Base-by-base conservation (phyloP, 352 stramenopile genomes). In the Phytopythium helicoides region DNA sequence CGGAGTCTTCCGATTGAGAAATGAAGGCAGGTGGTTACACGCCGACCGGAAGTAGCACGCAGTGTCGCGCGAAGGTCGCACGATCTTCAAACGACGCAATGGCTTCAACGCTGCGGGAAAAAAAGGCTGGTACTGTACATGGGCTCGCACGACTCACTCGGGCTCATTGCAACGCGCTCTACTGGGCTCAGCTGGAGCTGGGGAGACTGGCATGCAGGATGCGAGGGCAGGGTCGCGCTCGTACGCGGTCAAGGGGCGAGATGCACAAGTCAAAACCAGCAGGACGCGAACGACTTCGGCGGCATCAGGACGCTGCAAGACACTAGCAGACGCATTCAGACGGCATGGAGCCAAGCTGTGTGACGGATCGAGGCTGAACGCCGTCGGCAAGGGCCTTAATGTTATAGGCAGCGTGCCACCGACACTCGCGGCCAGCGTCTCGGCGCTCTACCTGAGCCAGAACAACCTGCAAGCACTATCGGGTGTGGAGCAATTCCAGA, bases 391-490 rank as follows among this genome's bases (percentile, higher is more conserved):
- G 48, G 62, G 66, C 1, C 61, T 92, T 15, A 60, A 72, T 28
- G 28, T 47, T 31, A 71, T 92, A 25, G 81, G 81, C 1, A 60
- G 50, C 15, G 58, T 89, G 23, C 80, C 76, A 3, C 62, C 75
- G 9, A 69, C 63, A 0, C 54, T 89, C 4, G 67, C 64, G 8
- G 55, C 61, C 14, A 65, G 69, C 23, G 68, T 89, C 25, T 81
- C 68, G 11, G 70, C 78, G 34, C 49, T 91, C 37, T 94, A 92
- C 53, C 58, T 94, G 55, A 94, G 84, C 51, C 84, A 92, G 49
- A 94, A 94, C 61, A 75, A 86, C 45, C 58, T 94, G 15, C 11
- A 41, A 3, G 56, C 39, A 0, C 56, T 92, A 6, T 54, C 74
- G 2, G 80, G 81, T 0, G 52, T 89, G 2, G 66, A 87, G 15